Evolutionary conservation across 2,329 filamentous ascomycete genomes (phyloP), one percentile per base, ranked within the genome.

Genomic region (Bipolaris gigantea): DNA sequence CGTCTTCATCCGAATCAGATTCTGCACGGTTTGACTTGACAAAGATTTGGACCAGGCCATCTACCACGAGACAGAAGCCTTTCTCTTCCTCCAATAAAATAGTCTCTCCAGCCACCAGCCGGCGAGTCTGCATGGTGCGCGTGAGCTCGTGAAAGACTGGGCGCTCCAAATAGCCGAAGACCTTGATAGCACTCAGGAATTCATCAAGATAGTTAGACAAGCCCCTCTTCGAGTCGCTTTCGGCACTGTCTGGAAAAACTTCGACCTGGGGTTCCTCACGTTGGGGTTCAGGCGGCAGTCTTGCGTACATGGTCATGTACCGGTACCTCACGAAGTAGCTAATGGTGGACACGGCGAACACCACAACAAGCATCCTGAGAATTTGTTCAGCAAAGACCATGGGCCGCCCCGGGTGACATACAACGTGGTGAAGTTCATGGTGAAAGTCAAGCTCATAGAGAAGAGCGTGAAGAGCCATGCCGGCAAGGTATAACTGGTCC

Each of bases 111-210:
- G 94, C 93, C 67, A 97, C 95, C 45, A 99, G 81, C 75, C 97
- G 97, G 65, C 91, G 83, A 18, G 95, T 99, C 78, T 99, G 94
- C 94, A 99, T 99, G 55, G 92, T 97, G 55, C 94, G 83, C 0
- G 94, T 99, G 65, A 99, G 83, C 76, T 99, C 94, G 70, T 99
- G 95, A 69, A 99, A 99, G 38, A 99, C 94, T 0, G 94, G 92
- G 23, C 94, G 86, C 73, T 99, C 94, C 39, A 99, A 80, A 70
- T 97, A 99, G 8, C 94, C 94, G 76, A 99, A 99, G 53, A 99
- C 94, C 75, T 97, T 99, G 79, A 99, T 99, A 27, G 95, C 94
- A 71, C 92, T 97, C 19, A 99, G 80, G 66, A 99, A 99, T 73
- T 99, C 95, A 75, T 99, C 94, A 23, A 99, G 81, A 65, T 99